Evolutionary conservation across 805 yeast species (phyloP), one percentile per base, ranked within the genome.

Genomic region (Kluyveromyces aestuarii): DNA sequence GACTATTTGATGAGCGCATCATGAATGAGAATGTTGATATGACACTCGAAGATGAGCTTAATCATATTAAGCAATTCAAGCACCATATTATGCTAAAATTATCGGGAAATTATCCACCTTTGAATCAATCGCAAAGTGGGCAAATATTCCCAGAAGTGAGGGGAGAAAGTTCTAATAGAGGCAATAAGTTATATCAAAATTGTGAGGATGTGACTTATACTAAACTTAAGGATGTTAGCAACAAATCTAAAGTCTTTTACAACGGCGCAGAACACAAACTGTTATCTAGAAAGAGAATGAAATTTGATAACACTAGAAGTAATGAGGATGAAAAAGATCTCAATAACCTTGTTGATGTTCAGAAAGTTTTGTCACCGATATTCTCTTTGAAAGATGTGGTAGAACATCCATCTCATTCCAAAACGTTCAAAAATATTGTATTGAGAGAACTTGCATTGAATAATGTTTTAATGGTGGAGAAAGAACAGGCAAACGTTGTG

Each of bases 311-410:
- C 0, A 6, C 56, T 54, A n/a, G 7, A 6, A 33, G 13, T 14
- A 19, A 54, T 11, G 66, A 62, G n/a, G 64, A 58, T 9, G 74
- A 69, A 5, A 69, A 68, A 27, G 73, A 73, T 48, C 69, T 80
- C 14, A 73, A 81, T 55, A 62, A 65, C 8, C 70, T 74, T 2
- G 72, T 82, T 1, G 75, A 80, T 55, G 62, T 83, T 2, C 77
- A 75, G 27, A 70, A 81, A 41, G 71, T 89, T 17, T 68, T 93
- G 51, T 79, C 83, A 6, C 96, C 98, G 0, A 78, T 93, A 13
- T 72, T 79, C 8, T 85, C 86, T 49, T 93, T 96, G 0, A 73
- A 86, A 2, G 96, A 93, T 56, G 67, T 91, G 2, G 77, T 84
- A 1, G 72, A 74, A 2, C 90, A 87, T 58, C 83, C 82, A 13